Evolutionary conservation across 306 rosid species (phyloP).

Genomic region (Prosopis cineraria): DNA sequence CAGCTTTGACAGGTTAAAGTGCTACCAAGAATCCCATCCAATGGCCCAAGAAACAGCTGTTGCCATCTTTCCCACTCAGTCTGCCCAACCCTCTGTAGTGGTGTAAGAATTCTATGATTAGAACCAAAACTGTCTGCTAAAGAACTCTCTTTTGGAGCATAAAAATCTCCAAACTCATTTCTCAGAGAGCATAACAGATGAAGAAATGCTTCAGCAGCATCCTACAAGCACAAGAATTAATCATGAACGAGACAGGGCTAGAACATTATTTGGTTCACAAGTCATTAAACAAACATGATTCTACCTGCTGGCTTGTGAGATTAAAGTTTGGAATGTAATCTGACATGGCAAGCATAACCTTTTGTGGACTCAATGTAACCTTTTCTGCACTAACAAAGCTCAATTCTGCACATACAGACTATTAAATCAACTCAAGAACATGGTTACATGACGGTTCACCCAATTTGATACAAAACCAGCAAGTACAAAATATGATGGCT

Average conservation of each 20-base stretch:
- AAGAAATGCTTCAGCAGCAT: conserved; percentile 93
- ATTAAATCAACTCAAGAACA: neutral
- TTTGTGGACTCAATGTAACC: conserved; percentile 59
- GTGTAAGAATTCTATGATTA: conserved; percentile 61
- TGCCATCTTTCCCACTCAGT: conserved; percentile 80
- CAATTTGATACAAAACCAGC: neutral
- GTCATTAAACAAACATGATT: conserved; percentile 13
- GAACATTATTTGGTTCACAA: conserved; percentile 13
- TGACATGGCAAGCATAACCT: conserved; percentile 69
- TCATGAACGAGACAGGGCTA: conserved; percentile 25
- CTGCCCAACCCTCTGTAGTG: conserved; percentile 45
- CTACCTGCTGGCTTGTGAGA: conserved; percentile 86
- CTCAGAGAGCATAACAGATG: conserved; percentile 82
- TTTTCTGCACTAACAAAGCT: conserved; percentile 46
- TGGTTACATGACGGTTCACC: neutral
- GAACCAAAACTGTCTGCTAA: conserved; percentile 65
- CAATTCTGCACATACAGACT: conserved; percentile 53
- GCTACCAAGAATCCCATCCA: conserved; percentile 93
- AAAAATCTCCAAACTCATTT: conserved; percentile 69
- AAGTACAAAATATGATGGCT: neutral
- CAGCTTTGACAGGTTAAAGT: conserved; percentile 84
- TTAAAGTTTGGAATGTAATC: conserved; percentile 71
- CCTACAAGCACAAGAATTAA: conserved; percentile 54
- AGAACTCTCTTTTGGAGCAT: conserved; percentile 62
- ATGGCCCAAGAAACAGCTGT: conserved; percentile 75